A percentile compares a stretch with the other conserved stretches of the same genome.
phyloP scores from a whole-genome alignment of 2,329 filamentous ascomycete species.

The Aureobasidium melanogenum region DNA sequence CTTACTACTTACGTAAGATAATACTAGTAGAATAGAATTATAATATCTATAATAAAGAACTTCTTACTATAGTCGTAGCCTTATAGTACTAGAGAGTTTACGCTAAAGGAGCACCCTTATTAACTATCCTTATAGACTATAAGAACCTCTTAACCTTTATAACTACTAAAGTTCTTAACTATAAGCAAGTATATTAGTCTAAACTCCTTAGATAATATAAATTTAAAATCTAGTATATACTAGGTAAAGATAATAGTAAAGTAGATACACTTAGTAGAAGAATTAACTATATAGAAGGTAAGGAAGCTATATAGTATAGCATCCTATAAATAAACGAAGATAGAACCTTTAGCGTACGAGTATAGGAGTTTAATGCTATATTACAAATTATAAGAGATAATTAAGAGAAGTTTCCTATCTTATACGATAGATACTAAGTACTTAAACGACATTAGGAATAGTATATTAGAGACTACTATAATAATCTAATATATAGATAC shows the following conservation, averaged over 20 bases:
- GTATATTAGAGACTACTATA: neutral
- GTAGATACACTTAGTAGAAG: too few relatives aligned
- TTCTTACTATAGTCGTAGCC: neutral
- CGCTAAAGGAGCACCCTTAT: neutral
- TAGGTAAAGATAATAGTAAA: neutral
- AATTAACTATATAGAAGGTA: constrained; percentile 9
- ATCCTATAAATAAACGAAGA: constrained; percentile 3
- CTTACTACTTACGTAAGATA: constrained; percentile 16
- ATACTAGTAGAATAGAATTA: constrained; percentile 15
- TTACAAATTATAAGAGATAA: constrained; percentile 5
- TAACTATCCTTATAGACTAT: constrained; percentile 10
- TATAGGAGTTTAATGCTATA: constrained; percentile 1
- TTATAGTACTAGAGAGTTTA: constrained; percentile 12
- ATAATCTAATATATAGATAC: neutral
- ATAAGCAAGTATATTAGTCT: constrained; percentile 10
- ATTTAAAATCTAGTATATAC: constrained; percentile 9
- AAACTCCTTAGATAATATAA: constrained; percentile 13
- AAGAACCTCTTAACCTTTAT: constrained; percentile 16
- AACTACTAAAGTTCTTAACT: constrained; percentile 13
- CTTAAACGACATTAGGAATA: neutral
- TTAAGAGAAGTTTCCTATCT: constrained; percentile 7
- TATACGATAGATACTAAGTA: neutral
- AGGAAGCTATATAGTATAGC: neutral
- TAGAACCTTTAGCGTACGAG: constrained; percentile 11
- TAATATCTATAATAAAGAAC: constrained; percentile 11